Base-by-base conservation (phyloP, 371 early-diverging fungal genomes). In the Actinomucor elegans region DNA sequence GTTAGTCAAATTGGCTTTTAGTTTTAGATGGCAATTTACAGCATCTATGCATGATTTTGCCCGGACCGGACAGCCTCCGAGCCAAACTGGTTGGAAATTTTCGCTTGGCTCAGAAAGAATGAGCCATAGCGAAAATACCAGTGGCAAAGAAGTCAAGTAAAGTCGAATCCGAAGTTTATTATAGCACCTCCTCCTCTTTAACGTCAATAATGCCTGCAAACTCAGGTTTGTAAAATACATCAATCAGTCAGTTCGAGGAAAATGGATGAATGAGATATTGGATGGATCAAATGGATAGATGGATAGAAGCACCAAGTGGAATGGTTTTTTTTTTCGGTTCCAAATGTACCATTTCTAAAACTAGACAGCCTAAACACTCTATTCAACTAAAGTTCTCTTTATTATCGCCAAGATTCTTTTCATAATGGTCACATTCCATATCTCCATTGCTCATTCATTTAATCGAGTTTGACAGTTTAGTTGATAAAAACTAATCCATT, bases 131-230 rank as follows among this genome's bases (percentile, higher is more conserved):
- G n/a, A n/a, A n/a, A n/a, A n/a, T n/a, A n/a, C n/a, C n/a, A n/a
- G n/a, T n/a, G n/a, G n/a, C n/a, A n/a, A n/a, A n/a, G 44, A 44
- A 29, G 24, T 17, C 36, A 42, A 54, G 46, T 54, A 45, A 55
- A 55, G 55, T 40, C 18, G 38, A 37, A 34, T 53, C 33, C 34
- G 35, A 41, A 55, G 48, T 37, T 32, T 32, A 32, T 48, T 31
- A 11, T 47, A 40, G 40, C 20, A 40, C 44, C 46, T 65, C 59
- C 54, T 48, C 54, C 63, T 52, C 52, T 57, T 53, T 48, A 49
- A 54, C 61, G 55, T 58, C 58, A 58, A 58, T 24, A 31, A 58
- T 58, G 58, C 58, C 58, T 60, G 61, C 55, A 48, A 60, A 60
- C 55, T 50, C 61, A 60, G 55, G 61, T 58, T 53, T 31, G 49